These are phyloP conservation scores for Diddensiella santjacobensis DNA, from an alignment of 805 yeast species.

Conservation along the genomic window DNA sequence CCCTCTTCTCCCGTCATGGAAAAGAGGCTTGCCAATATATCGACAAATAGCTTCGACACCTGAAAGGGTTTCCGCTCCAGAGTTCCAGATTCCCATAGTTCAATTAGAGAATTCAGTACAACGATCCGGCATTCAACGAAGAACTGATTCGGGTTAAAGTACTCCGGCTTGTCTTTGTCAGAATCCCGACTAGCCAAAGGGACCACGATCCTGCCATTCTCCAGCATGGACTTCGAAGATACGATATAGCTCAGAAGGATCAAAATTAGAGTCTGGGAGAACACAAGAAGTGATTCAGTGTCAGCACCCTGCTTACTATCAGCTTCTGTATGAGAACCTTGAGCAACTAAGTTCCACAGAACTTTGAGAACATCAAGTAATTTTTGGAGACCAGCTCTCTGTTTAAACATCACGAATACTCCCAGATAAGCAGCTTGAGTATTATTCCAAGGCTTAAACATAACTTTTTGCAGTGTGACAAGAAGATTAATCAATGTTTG, in stretches of 20 bases:
- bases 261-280: slow-evolving; percentile 23
- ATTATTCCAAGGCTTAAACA: slow-evolving; percentile 19
- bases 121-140: slow-evolving; percentile 30
- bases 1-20: slow-evolving; percentile 19
- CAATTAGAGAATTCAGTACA: slow-evolving; percentile 19
- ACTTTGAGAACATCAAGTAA: slow-evolving; percentile 22
- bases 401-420: slow-evolving; percentile 30
- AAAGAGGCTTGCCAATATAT: slow-evolving; percentile 20
- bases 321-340: slow-evolving; percentile 8
- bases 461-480: slow-evolving; percentile 14
- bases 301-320: slow-evolving; percentile 2
- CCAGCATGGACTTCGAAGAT: slow-evolving; percentile 27
- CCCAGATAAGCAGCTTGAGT: slow-evolving; percentile 15
- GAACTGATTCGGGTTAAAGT: slow-evolving; percentile 30
- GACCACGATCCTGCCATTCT: slow-evolving; percentile 25
- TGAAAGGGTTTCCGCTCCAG: slow-evolving; percentile 16
- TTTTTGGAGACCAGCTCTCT: slow-evolving; percentile 27
- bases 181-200: slow-evolving; percentile 24
- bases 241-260: slow-evolving; percentile 25
- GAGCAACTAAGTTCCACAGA: slow-evolving; percentile 20
- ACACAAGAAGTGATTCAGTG: slow-evolving; percentile 7
- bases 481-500: slow-evolving; percentile 19
- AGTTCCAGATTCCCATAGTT: slow-evolving; percentile 19
- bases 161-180: slow-evolving; percentile 23
- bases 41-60: slow-evolving; percentile 16